Conservation (phyloP, 1,284 basidiomycete genomes). For the Cronartium quercuum region DNA sequence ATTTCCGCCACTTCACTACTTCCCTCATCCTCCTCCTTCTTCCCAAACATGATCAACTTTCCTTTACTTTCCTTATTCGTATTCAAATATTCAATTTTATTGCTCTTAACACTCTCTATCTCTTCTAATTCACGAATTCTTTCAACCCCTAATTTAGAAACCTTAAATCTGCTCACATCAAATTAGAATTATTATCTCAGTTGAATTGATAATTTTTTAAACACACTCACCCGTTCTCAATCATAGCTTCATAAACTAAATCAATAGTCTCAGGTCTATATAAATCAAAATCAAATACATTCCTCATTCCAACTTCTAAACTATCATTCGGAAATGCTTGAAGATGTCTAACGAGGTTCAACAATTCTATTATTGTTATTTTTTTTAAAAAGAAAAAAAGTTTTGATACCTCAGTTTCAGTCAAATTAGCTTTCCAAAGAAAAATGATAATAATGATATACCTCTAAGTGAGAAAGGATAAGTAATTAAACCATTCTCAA, state of each 20-base stretch:
- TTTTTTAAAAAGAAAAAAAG: slow-evolving; percentile 43
- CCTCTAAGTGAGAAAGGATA: not conserved
- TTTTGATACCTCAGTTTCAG: not conserved
- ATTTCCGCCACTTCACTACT: slow-evolving; percentile 43
- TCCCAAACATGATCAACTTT: not conserved
- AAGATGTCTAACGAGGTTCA: slow-evolving; percentile 50
- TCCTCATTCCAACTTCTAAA: slow-evolving; percentile 49
- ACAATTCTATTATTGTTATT: slow-evolving; percentile 49
- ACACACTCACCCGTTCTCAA: slow-evolving; percentile 42
- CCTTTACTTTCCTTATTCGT: not conserved
- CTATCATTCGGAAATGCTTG: slow-evolving; percentile 48
- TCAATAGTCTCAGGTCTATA: slow-evolving; percentile 49
- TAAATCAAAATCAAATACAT: slow-evolving; percentile 50
- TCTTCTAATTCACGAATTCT: not conserved
- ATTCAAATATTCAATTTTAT: not conserved
- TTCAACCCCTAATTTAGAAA: not conserved
- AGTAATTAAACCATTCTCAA: not conserved
- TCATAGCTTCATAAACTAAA: slow-evolving; percentile 46
- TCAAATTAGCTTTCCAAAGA: slow-evolving; percentile 21
- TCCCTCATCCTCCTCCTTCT: not conserved
- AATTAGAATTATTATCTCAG: not conserved
- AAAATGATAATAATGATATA: not conserved
- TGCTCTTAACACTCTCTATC: too few relatives aligned
- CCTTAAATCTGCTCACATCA: not conserved
- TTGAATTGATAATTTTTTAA: slow-evolving; percentile 3